These are phyloP conservation scores for Pythium insidiosum DNA, from an alignment of 352 stramenopile species.

Conservation along the genomic window DNA sequence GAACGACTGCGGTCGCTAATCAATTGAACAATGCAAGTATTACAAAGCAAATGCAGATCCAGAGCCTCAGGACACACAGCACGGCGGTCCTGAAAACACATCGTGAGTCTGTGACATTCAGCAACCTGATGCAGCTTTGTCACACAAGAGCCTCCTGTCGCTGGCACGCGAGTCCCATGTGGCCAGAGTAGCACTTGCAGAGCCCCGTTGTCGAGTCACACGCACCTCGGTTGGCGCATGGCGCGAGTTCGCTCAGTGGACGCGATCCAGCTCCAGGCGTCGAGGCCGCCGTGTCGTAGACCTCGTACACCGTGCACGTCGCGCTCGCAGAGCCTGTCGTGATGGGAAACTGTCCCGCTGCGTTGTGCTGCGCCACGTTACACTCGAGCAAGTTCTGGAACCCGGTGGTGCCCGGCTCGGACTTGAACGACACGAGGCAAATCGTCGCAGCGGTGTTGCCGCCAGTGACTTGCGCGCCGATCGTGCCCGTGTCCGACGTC, in stretches of 20 bases:
- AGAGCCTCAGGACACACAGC: too few species aligned
- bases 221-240: constrained; percentile 51
- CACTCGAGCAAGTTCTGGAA: constrained; percentile 51
- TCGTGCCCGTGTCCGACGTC: constrained; percentile 1
- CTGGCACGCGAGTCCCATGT: constrained; percentile 72
- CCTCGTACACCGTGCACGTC: constrained; percentile 31
- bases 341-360: constrained; percentile 28
- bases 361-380: constrained; percentile 24
- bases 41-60: too few species aligned
- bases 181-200: constrained; percentile 59
- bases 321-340: background rate
- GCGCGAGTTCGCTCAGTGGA: constrained; percentile 33
- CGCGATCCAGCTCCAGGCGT: background rate
- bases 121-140: too few species aligned
- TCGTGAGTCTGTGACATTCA: too few species aligned
- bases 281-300: constrained; percentile 3
- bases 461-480: background rate
- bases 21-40: too few species aligned
- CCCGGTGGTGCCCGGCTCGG: constrained; percentile 42
- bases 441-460: background rate
- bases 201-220: constrained; percentile 45
- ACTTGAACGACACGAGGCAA: constrained; percentile 38
- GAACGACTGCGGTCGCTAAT: too few species aligned
- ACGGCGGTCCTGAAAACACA: too few species aligned
- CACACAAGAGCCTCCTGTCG: constrained; percentile 65